Percentiles rank a stretch among this genome's conserved stretches.
These are phyloP conservation scores for Cercospora zeina DNA, from an alignment of 2,329 filamentous ascomycete genomes.

Conservation along the genomic window DNA sequence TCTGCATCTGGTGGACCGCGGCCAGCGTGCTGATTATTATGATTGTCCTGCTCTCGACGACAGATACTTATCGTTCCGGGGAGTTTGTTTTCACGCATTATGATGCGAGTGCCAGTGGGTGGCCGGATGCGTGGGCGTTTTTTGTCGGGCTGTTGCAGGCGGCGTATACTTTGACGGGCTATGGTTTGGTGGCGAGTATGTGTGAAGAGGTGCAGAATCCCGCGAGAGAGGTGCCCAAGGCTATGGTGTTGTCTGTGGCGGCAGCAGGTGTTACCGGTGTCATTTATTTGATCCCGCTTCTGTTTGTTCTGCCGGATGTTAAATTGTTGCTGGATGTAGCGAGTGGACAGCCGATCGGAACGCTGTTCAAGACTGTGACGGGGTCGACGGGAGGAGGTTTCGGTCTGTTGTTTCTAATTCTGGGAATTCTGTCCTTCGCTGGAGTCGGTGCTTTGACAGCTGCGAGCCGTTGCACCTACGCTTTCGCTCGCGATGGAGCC, in stretches of 20 bases:
- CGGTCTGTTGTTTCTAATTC: conserved; percentile 70
- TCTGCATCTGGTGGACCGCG: conserved; percentile 72
- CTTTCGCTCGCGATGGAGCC: conserved; percentile 71
- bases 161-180: conserved; percentile 62
- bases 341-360: conserved; percentile 73
- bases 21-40: conserved; percentile 68
- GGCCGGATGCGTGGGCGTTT: conserved; percentile 69
- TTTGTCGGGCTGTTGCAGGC: conserved; percentile 70
- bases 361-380: conserved; percentile 73
- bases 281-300: conserved; percentile 69
- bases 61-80: conserved; percentile 57
- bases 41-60: conserved; percentile 63
- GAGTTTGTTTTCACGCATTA: conserved; percentile 69
- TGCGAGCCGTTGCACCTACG: conserved; percentile 69
- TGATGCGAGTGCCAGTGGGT: conserved; percentile 65
- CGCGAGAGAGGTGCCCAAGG: conserved; percentile 67
- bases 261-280: conserved; percentile 66
- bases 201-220: conserved; percentile 72
- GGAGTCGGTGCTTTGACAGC: conserved; percentile 74
- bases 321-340: conserved; percentile 62
- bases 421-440: conserved; percentile 75
- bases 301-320: conserved; percentile 73
- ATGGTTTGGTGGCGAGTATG: conserved; percentile 71
- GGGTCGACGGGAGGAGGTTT: conserved; percentile 73
- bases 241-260: conserved; percentile 68